These are phyloP conservation scores for Russula sp. DNA, from an alignment of 768 basidiomycete genomes.

Conservation along the genomic window DNA sequence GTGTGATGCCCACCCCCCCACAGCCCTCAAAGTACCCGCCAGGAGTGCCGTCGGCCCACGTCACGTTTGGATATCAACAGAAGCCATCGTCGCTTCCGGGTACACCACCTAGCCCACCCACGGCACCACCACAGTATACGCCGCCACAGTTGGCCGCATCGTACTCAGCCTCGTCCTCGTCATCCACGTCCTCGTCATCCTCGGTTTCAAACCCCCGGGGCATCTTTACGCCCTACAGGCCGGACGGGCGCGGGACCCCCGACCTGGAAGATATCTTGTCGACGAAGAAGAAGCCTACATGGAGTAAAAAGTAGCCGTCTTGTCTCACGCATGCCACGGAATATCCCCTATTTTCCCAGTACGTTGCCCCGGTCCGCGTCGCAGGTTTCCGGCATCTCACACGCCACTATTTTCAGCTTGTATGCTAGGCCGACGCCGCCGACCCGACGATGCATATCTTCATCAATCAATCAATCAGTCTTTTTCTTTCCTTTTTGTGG, in stretches of 20 bases:
- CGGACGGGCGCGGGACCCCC: constrained; percentile 46
- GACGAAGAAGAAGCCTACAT: constrained; percentile 35
- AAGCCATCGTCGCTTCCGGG: constrained; percentile 20
- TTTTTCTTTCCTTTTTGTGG: background rate
- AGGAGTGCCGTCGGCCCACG: constrained; percentile 34
- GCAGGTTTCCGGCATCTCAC: background rate
- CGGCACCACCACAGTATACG: constrained; percentile 13
- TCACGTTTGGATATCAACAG: constrained; percentile 9
- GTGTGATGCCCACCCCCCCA: constrained; percentile 36
- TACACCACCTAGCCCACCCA: constrained; percentile 15
- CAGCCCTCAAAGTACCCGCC: constrained; percentile 45
- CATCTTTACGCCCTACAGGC: constrained; percentile 50
- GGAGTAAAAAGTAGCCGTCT: constrained; percentile 16
- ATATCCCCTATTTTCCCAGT: background rate
- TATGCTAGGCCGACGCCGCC: background rate
- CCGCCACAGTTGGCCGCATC: background rate
- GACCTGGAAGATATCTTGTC: constrained; percentile 43
- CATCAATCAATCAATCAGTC: background rate
- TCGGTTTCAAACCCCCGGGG: constrained; percentile 2
- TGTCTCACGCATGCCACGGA: background rate
- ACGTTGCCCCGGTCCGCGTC: background rate
- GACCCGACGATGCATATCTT: background rate
- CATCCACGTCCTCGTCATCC: constrained; percentile 11
- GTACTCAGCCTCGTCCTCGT: constrained; percentile 11
- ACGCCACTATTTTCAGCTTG: background rate